Conservation (phyloP, 306 rosid genomes). For the Cicer cuneatum region DNA sequence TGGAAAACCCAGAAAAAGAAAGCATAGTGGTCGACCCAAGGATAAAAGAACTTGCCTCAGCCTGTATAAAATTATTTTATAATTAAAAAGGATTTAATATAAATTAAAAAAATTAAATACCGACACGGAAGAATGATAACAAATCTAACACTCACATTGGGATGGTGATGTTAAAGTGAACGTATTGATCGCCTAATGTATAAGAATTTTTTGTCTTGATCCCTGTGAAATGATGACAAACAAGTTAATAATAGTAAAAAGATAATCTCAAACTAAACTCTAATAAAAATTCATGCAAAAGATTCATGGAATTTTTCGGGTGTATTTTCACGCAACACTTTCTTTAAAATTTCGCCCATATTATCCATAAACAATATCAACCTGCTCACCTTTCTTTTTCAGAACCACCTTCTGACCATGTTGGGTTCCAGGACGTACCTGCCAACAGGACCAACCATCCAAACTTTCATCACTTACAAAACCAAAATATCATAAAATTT, state of each 20-base stretch:
- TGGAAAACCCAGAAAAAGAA: no score
- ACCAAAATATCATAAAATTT: slow-evolving; percentile 27
- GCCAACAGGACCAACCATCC: slow-evolving; percentile 31
- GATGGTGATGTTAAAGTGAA: slow-evolving; percentile 86
- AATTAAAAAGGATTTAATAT: no score
- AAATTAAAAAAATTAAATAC: no score
- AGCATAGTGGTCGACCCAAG: no score
- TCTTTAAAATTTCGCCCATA: neutral
- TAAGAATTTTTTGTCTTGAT: slow-evolving; percentile 70
- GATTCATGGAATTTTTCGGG: slow-evolving; percentile 3
- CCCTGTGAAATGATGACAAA: slow-evolving; percentile 51
- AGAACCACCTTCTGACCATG: slow-evolving; percentile 91
- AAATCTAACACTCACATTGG: slow-evolving; percentile 61
- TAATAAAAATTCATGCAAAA: neutral
- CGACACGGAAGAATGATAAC: neutral
- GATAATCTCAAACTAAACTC: slow-evolving; percentile 7
- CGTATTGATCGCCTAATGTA: slow-evolving; percentile 83
- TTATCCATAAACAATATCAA: slow-evolving; percentile 32
- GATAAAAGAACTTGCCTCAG: no score
- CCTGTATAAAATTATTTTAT: no score
- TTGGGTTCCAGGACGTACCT: slow-evolving; percentile 92
- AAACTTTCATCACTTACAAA: slow-evolving; percentile 26
- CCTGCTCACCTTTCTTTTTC: slow-evolving; percentile 84
- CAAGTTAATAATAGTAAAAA: slow-evolving; percentile 14
- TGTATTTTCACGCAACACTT: neutral